These are phyloP conservation scores for Theobroma cacao DNA, from an alignment of 345 rosid species.

Conservation along the genomic window DNA sequence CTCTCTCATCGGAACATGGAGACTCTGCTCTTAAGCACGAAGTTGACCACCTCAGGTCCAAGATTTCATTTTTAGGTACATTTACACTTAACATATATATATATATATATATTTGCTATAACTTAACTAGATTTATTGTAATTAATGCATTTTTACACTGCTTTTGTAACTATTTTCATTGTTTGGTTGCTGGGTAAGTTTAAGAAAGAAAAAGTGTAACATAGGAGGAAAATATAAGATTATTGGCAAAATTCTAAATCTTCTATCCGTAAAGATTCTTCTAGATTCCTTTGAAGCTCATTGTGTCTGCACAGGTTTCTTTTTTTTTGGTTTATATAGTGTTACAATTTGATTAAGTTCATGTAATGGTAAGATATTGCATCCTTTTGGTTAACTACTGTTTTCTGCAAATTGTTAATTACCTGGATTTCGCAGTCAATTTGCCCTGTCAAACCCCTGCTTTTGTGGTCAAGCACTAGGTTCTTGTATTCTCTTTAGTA, in stretches of 20 bases:
- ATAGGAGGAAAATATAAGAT: background rate
- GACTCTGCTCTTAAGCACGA: slow-evolving; percentile 8
- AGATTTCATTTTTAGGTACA: slow-evolving; percentile 30
- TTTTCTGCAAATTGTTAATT: background rate
- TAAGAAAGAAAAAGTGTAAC: background rate
- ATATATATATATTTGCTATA: background rate
- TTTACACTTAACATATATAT: background rate
- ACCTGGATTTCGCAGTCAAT: background rate
- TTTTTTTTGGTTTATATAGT: too few species aligned
- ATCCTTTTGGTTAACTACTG: too few species aligned
- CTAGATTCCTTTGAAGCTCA: too few species aligned
- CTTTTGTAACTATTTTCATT: background rate
- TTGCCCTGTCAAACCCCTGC: background rate
- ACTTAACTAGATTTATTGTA: slow-evolving; percentile 7
- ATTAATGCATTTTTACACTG: background rate
- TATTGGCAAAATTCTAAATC: background rate
- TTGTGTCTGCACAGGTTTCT: too few species aligned
- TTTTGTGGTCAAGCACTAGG: slow-evolving; percentile 7
- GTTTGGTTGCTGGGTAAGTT: background rate
- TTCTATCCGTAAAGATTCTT: background rate
- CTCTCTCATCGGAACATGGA: background rate
- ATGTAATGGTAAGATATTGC: too few species aligned
- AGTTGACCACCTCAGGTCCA: slow-evolving; percentile 33
- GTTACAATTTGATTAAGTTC: too few species aligned
- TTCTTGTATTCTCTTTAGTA: background rate